A percentile compares a stretch with the other conserved stretches of the same genome.
These are phyloP conservation scores for Inonotus hispidus DNA, from an alignment of 1,284 basidiomycete genomes.

Conservation along the genomic window DNA sequence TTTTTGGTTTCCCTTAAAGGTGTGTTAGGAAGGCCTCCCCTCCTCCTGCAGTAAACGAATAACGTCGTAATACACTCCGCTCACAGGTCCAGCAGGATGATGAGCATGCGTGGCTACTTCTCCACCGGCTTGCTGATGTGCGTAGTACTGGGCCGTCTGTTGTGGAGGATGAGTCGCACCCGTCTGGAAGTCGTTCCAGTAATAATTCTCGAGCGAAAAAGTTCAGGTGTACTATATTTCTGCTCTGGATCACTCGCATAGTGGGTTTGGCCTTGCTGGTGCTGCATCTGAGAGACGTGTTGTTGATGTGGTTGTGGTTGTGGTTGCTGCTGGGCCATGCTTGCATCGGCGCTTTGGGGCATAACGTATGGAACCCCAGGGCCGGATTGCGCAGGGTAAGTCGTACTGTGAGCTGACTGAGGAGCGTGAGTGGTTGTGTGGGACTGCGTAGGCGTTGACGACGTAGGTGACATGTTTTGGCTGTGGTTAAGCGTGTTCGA, in stretches of 20 bases:
- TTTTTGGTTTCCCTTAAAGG: too few relatives aligned
- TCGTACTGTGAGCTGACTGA: neutral
- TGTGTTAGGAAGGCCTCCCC: neutral
- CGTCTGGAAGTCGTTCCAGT: slow-evolving; percentile 18
- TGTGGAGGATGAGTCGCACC: neutral
- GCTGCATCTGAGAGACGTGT: neutral
- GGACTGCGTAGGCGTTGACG: neutral
- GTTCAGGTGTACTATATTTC: slow-evolving; percentile 5
- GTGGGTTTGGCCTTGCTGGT: neutral
- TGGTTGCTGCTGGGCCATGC: neutral
- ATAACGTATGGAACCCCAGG: neutral
- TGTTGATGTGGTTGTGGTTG: neutral
- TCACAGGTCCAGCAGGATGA: neutral
- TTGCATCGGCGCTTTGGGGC: neutral
- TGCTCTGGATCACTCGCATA: neutral
- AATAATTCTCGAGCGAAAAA: slow-evolving; percentile 17
- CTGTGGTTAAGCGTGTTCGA: slow-evolving; percentile 14
- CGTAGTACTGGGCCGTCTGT: neutral
- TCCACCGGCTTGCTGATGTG: neutral
- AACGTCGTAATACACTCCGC: slow-evolving; percentile 13
- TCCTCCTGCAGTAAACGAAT: slow-evolving; percentile 12
- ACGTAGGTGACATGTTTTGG: slow-evolving; percentile 8
- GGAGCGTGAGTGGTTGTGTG: neutral
- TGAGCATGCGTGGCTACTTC: neutral
- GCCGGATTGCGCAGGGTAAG: neutral